Percentiles rank a stretch among this genome's conserved stretches.
Conservation (phyloP, 202 grass and related monocot species). For the Panicum hallii region DNA sequence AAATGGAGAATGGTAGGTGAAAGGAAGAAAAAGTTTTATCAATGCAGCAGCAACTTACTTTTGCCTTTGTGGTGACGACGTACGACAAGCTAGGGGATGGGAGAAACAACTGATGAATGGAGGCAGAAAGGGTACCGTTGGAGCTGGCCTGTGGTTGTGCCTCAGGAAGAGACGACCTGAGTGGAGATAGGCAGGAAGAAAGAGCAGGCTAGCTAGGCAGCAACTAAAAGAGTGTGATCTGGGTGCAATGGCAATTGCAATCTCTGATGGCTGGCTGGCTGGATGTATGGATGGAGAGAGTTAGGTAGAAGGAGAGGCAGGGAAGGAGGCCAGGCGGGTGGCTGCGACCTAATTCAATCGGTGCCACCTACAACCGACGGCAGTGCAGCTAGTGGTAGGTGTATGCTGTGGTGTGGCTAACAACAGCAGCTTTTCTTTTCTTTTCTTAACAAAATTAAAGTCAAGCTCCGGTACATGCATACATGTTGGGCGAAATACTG, state of each 20-base stretch:
- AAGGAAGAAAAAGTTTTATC: too few relatives aligned
- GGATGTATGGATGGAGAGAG: accelerated
- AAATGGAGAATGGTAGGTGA: too few relatives aligned
- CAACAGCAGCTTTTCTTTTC: not conserved
- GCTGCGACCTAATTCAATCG: not conserved
- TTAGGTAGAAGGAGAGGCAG: constrained; percentile 26
- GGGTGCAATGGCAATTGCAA: not conserved
- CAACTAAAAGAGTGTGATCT: constrained; percentile 8
- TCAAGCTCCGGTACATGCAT: not conserved
- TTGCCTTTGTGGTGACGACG: too few relatives aligned
- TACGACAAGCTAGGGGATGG: too few relatives aligned
- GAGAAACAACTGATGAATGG: too few relatives aligned
- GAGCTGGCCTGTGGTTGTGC: too few relatives aligned
- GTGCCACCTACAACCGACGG: not conserved
- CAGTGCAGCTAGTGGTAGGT: not conserved
- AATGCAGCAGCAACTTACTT: too few relatives aligned
- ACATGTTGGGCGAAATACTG: too few relatives aligned
- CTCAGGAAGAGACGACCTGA: not conserved
- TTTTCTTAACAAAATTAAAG: not conserved
- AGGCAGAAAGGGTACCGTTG: not conserved
- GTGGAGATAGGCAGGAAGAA: too few relatives aligned
- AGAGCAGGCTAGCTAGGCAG: not conserved
- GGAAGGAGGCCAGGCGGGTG: not conserved
- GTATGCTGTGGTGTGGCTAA: not conserved
- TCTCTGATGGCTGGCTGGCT: too few relatives aligned